These are phyloP conservation scores for Madurella mycetomatis DNA, from an alignment of 2,329 filamentous ascomycete species.

Conservation along the genomic window DNA sequence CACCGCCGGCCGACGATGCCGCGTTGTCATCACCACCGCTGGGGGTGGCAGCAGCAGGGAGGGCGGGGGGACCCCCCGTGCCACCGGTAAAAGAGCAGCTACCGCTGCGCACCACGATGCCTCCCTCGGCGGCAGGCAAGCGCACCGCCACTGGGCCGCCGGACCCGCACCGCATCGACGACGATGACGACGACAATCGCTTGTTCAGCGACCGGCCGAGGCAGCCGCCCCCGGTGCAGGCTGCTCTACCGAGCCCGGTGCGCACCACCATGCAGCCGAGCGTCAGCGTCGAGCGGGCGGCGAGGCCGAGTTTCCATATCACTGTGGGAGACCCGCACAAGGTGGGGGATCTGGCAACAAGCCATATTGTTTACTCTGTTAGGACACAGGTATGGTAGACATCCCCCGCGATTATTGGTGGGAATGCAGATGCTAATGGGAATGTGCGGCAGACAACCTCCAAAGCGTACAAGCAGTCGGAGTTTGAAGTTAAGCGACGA, in stretches of 20 bases:
- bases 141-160: constrained; percentile 40
- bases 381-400: constrained; percentile 68
- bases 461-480: constrained; percentile 87
- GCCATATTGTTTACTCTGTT: constrained; percentile 96
- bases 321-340: constrained; percentile 95
- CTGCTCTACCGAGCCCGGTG: constrained; percentile 49
- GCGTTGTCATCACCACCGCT: background rate
- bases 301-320: constrained; percentile 88
- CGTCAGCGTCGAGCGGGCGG: constrained; percentile 85
- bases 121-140: constrained; percentile 34
- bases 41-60: constrained; percentile 23
- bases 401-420: background rate
- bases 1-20: constrained; percentile 42
- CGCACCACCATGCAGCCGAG: constrained; percentile 63
- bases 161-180: constrained; percentile 63
- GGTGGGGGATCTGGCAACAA: constrained; percentile 92
- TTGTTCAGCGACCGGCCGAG: constrained; percentile 48
- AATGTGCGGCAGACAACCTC: constrained; percentile 67
- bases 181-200: constrained; percentile 59
- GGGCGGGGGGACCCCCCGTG: constrained; percentile 50
- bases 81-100: constrained; percentile 65
- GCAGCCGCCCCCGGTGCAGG: constrained; percentile 61
- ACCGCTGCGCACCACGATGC: constrained; percentile 56
- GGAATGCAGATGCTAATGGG: background rate
- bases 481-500: constrained; percentile 88